These are phyloP conservation scores for Diaporthe sp. DNA, from an alignment of 2,329 filamentous ascomycete genomes.

Conservation along the genomic window DNA sequence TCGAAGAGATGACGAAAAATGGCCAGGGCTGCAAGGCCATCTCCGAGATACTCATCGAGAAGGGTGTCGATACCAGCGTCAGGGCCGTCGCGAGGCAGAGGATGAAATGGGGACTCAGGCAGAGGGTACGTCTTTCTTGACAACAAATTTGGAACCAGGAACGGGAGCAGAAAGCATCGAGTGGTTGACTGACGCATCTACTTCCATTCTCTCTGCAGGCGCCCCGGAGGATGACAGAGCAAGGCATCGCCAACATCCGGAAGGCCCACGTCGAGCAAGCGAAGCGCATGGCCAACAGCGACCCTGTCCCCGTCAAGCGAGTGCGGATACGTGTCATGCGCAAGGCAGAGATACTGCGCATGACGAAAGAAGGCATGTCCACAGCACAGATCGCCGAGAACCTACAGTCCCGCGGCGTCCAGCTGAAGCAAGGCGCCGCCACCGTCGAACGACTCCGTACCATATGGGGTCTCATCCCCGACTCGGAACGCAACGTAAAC, in stretches of 20 bases:
- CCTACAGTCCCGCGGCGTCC: slow-evolving; percentile 32
- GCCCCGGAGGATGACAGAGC: slow-evolving; percentile 29
- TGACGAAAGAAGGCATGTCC: slow-evolving; percentile 38
- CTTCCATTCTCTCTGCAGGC: not conserved
- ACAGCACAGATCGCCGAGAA: slow-evolving; percentile 29
- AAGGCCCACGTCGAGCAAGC: slow-evolving; percentile 36
- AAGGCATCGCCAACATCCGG: slow-evolving; percentile 39
- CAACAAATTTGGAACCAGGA: not conserved
- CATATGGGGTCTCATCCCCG: slow-evolving; percentile 28
- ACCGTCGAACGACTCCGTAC: slow-evolving; percentile 38
- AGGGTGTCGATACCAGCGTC: slow-evolving; percentile 34
- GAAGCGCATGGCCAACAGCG: slow-evolving; percentile 29
- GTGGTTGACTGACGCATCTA: too few relatives aligned
- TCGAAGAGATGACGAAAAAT: slow-evolving; percentile 32
- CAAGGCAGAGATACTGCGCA: slow-evolving; percentile 39
- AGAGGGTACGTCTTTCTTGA: slow-evolving; percentile 12
- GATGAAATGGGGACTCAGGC: slow-evolving; percentile 36
- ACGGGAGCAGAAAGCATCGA: too few relatives aligned
- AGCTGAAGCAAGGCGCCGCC: slow-evolving; percentile 21
- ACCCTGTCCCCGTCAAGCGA: slow-evolving; percentile 21
- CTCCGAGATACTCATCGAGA: slow-evolving; percentile 26
- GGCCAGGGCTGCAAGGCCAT: slow-evolving; percentile 38
- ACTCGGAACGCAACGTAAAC: slow-evolving; percentile 21
- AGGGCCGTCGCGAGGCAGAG: slow-evolving; percentile 36
- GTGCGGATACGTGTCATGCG: slow-evolving; percentile 36